Base-by-base conservation (phyloP, 2,329 filamentous ascomycete species). In the Colletotrichum magnum region DNA sequence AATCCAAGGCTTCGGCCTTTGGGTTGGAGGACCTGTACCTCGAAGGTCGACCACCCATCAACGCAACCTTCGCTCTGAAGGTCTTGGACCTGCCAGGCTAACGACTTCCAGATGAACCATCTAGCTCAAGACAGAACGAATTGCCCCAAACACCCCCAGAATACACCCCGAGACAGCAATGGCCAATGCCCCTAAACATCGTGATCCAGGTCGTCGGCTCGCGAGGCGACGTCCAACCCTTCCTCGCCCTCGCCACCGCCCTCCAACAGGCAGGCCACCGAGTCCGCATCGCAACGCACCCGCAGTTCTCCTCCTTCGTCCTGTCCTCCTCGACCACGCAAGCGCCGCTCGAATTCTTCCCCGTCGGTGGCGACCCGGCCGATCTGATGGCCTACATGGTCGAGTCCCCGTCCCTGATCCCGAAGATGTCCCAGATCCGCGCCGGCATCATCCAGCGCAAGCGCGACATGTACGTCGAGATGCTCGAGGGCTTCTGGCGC, bases 151-250 rank as follows among this genome's bases (percentile, higher is more conserved):
- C 52, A 48, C 58, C 45, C 9, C 64, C 64, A 24, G 64, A 51
- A 18, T 68, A 68, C 51, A 62, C 58, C 0, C 58, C 64, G 13
- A 36, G 48, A n/a, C 47, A 26, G 1, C 47, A 41, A 52, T 63
- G 52, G 26, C 58, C 64, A n/a, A 68, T 68, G 58, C 58, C 58
- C 3, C 75, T 87, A 26, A 88, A 87, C 61, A 83, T 88, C 50
- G 85, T 88, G 5, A 86, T 88, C 61, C 86, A 88, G 63, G 83
- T 88, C 2, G 86, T 89, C 1, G 84, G 84, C 21, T 81, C 78
- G 13, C 79, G 84, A 39, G 87, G 87, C n/a, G 87, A 89, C 74
- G 85, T 89, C 1, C 87, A 89, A 64, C 86, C 87, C 0, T 89
- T 89, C 63, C 75, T 89, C 58, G 85, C 86, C 0, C 75, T 89